phyloP scores from a whole-genome alignment of 768 basidiomycete species.

The Asterophora parasitica region DNA sequence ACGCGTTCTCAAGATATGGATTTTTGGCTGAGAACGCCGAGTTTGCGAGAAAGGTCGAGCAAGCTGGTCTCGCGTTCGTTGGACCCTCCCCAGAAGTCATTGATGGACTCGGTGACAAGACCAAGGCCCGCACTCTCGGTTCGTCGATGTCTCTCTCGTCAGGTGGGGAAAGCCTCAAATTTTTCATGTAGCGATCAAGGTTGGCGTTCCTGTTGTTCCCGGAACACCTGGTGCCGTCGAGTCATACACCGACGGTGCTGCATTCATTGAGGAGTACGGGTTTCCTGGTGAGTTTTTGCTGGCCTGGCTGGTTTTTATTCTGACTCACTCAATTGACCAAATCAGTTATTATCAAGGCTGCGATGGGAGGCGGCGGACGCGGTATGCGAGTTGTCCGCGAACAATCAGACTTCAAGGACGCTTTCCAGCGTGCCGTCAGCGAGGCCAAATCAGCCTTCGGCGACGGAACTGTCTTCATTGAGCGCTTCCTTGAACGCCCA shows the following conservation, averaged over 20 bases:
- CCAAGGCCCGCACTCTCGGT: constrained; percentile 91
- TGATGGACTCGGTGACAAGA: constrained; percentile 97
- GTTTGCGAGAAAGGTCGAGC: constrained; percentile 97
- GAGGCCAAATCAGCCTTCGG: constrained; percentile 98
- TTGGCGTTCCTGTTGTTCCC: constrained; percentile 93
- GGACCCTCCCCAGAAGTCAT: constrained; percentile 96
- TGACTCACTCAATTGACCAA: constrained; percentile 2
- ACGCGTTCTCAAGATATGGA: constrained; percentile 62
- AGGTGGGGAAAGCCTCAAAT: constrained; percentile 2
- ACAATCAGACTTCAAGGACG: constrained; percentile 82
- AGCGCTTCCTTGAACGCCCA: constrained; percentile 94
- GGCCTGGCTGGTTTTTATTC: constrained; percentile 3
- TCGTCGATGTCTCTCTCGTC: constrained; percentile 16
- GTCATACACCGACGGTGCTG: constrained; percentile 69
- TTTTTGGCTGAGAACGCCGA: constrained; percentile 96
- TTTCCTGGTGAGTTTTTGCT: constrained; percentile 63
- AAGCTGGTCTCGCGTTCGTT: constrained; percentile 95
- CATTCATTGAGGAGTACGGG: constrained; percentile 93
- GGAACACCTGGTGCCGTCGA: constrained; percentile 95
- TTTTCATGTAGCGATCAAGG: constrained; percentile 62
- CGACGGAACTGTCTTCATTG: constrained; percentile 98
- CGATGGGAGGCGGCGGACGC: constrained; percentile 97
- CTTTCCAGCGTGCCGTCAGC: constrained; percentile 88
- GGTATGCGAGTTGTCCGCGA: constrained; percentile 99
- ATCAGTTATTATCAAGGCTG: constrained; percentile 96